phyloP scores from a whole-genome alignment of 768 basidiomycete genomes.

The Cystobasidium tubakii region DNA sequence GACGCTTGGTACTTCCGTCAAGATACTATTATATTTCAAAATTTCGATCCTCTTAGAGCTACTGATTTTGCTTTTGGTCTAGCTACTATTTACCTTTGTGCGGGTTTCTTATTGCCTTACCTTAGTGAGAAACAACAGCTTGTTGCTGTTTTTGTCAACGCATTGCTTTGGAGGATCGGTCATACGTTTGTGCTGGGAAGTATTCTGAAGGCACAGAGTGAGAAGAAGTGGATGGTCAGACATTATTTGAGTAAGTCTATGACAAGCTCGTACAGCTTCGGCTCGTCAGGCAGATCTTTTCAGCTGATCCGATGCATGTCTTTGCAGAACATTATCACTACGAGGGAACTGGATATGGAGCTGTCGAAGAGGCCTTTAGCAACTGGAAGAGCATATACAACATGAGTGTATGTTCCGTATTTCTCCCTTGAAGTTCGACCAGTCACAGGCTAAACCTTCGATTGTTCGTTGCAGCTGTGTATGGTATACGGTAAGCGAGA shows the following conservation, averaged over 20 bases:
- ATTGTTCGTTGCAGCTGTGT: not conserved
- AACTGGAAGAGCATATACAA: conserved; percentile 96
- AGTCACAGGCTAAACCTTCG: not conserved
- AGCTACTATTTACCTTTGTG: conserved; percentile 63
- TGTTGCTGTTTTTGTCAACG: conserved; percentile 72
- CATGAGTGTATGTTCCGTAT: conserved; percentile 85
- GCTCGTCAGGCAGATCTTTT: not conserved
- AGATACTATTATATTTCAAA: conserved; percentile 71
- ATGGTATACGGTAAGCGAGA: conserved; percentile 24
- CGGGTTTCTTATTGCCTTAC: conserved; percentile 59
- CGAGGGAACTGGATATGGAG: conserved; percentile 62
- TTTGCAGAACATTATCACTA: conserved; percentile 74
- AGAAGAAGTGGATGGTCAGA: conserved; percentile 78
- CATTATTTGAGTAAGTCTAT: conserved; percentile 64
- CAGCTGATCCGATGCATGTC: not conserved
- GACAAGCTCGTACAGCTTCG: not conserved
- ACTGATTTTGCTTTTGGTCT: conserved; percentile 76
- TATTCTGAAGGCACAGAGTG: conserved; percentile 74
- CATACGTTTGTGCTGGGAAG: conserved; percentile 82
- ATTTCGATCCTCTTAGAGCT: conserved; percentile 61
- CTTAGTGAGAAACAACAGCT: conserved; percentile 56
- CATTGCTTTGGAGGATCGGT: conserved; percentile 75
- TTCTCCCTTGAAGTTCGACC: conserved; percentile 60
- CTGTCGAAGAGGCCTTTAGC: conserved; percentile 83
- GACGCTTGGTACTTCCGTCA: conserved; percentile 82